Base-by-base conservation (phyloP, 2,329 filamentous ascomycete species). In the Penicillium sp. region DNA sequence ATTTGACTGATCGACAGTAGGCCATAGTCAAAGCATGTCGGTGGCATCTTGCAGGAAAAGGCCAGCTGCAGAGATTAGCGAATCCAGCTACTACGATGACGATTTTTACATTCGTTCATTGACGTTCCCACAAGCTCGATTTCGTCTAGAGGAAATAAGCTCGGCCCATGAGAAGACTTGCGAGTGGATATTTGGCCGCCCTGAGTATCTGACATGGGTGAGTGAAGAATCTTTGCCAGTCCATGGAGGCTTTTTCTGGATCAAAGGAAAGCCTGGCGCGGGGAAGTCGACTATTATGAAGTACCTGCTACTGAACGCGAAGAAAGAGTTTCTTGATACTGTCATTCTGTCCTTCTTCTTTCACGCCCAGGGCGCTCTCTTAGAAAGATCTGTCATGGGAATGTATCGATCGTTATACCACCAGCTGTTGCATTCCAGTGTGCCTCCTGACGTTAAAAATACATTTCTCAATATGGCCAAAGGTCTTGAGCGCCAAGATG, bases 371-470 rank as follows among this genome's bases (percentile, higher is more conserved):
- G 79, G 79, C 0, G 65, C 69, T 0, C 28, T 65, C 4, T 62
- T 80, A 8, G 79, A 85, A 42, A 81, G 71, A 48, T 76, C 80
- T 0, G 69, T 72, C 0, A 23, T 67, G 0, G 82, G 83, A 0
- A 74, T 85, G 65, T 83, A 82, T 56, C 73, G 81, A 2, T 80
- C 80, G 0, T 50, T 85, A 0, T 51, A 85, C 0, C 56, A 69
- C 1, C 80, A 85, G 34, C 63, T 85, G 0, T 63, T 85, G 0
- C 26, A 3, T 31, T 45, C 42, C 5, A 16, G 16, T 5, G 11
- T 8, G 31, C 5, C n/a, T 10, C 24, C 42, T 3, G 42, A 45
- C 7, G 18, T 24, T 28, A 29, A 9, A 31, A 45, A 31, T 21
- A 69, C 0, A 18, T 36, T 36, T 9, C 14, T 16, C 4, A 16